Evolutionary conservation across 2,329 filamentous ascomycete genomes (phyloP).

Genomic region (Hymenoscyphus scutula): DNA sequence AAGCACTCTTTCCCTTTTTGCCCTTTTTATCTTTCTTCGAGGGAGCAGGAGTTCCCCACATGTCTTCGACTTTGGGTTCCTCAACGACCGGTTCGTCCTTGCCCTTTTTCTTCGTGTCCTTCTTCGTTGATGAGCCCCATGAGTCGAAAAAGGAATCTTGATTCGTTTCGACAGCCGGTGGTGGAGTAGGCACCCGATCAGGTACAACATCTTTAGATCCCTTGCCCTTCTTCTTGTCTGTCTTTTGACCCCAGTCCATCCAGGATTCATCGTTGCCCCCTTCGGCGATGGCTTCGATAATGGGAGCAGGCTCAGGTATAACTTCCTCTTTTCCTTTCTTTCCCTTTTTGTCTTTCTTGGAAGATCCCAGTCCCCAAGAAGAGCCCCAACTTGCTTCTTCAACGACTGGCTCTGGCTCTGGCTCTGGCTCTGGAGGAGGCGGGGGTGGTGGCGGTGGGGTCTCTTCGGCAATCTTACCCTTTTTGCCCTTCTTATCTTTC

Average conservation of each 20-base stretch:
- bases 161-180: slow-evolving; percentile 35
- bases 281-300: slow-evolving; percentile 28
- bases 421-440: slow-evolving; percentile 32
- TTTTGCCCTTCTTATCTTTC: slow-evolving; percentile 46
- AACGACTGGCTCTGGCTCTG: slow-evolving; percentile 15
- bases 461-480: slow-evolving; percentile 37
- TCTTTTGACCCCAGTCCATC: slow-evolving; percentile 33
- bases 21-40: slow-evolving; percentile 49
- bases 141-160: slow-evolving; percentile 32
- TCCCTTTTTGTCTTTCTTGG: slow-evolving; percentile 41
- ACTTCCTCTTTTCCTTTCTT: slow-evolving; percentile 26
- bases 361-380: slow-evolving; percentile 39
- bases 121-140: slow-evolving; percentile 13
- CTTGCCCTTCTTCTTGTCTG: slow-evolving; percentile 18
- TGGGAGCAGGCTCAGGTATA: slow-evolving; percentile 21
- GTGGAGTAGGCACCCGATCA: slow-evolving; percentile 36
- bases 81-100: slow-evolving; percentile 35
- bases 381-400: slow-evolving; percentile 20
- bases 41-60: slow-evolving; percentile 25
- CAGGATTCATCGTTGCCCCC: slow-evolving; percentile 30
- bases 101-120: neutral
- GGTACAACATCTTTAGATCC: slow-evolving; percentile 30
- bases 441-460: slow-evolving; percentile 34
- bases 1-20: slow-evolving; percentile 47
- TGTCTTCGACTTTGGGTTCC: slow-evolving; percentile 42